phyloP scores from a whole-genome alignment of 2,329 filamentous ascomycete species.

The Lachnellula occidentalis region DNA sequence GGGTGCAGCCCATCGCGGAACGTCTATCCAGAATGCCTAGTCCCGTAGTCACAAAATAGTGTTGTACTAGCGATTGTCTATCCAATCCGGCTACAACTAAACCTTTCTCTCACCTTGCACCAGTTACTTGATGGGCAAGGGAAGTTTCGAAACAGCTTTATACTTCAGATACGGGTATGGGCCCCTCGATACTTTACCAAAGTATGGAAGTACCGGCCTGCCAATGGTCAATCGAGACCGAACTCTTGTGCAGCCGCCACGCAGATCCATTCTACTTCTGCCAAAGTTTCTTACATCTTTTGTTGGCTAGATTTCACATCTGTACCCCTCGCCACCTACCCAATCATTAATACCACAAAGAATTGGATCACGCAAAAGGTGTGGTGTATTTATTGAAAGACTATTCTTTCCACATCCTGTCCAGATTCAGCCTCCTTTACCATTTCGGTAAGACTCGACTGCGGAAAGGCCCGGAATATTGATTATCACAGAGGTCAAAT shows the following conservation, averaged over 20 bases:
- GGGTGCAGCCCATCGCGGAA: neutral
- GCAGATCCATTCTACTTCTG: conserved; percentile 10
- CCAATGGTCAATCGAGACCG: neutral
- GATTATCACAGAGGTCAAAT: neutral
- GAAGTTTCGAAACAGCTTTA: neutral
- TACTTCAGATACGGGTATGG: too few relatives aligned
- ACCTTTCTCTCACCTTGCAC: too few relatives aligned
- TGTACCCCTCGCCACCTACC: conserved; percentile 2
- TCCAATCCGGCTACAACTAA: too few relatives aligned
- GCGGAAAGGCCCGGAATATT: too few relatives aligned
- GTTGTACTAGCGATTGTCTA: too few relatives aligned
- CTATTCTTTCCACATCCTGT: too few relatives aligned
- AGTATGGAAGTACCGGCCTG: neutral
- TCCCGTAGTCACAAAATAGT: too few relatives aligned
- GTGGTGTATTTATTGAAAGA: too few relatives aligned
- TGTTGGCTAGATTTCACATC: neutral
- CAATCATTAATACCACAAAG: neutral
- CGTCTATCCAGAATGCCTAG: neutral
- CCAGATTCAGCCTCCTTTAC: too few relatives aligned
- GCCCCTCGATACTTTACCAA: neutral
- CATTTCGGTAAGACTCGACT: too few relatives aligned
- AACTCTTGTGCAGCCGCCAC: neutral
- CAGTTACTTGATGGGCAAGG: neutral
- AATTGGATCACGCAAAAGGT: neutral
- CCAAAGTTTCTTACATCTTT: conserved; percentile 7